Conservation (phyloP, 495 filamentous ascomycete species). For the Choiromyces venosus region DNA sequence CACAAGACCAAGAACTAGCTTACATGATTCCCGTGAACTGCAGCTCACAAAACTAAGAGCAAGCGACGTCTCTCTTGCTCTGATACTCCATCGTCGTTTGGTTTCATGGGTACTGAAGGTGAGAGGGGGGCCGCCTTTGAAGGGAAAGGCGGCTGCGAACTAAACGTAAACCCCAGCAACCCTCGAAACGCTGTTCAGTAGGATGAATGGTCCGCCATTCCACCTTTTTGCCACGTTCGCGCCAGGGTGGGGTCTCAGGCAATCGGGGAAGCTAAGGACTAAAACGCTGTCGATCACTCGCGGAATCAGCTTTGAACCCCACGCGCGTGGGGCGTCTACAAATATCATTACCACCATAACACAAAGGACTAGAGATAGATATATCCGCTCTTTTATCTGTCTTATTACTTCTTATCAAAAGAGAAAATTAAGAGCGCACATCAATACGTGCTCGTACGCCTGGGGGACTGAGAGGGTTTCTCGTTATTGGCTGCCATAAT, state of each 20-base stretch:
- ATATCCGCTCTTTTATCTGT: not conserved
- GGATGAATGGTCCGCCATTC: not conserved
- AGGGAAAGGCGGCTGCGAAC: no score
- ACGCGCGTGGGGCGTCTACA: no score
- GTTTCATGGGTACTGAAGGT: no score
- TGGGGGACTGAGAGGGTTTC: not conserved
- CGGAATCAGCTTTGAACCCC: not conserved
- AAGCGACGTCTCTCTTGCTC: no score
- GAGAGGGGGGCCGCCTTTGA: no score
- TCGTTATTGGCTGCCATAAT: not conserved
- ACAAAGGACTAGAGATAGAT: not conserved
- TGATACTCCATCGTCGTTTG: no score
- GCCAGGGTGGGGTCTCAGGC: not conserved
- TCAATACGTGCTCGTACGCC: not conserved
- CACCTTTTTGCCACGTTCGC: not conserved
- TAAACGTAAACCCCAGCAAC: no score
- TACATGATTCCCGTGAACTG: not conserved
- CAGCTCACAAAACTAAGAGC: not conserved
- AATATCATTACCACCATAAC: not conserved
- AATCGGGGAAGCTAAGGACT: not conserved
- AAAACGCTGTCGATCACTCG: not conserved
- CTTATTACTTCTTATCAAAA: not conserved
- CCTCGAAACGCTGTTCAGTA: not conserved
- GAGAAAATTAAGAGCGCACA: not conserved
- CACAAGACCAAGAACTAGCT: not conserved